Conservation (phyloP, 495 filamentous ascomycete species). For the Neurospora sp. region DNA sequence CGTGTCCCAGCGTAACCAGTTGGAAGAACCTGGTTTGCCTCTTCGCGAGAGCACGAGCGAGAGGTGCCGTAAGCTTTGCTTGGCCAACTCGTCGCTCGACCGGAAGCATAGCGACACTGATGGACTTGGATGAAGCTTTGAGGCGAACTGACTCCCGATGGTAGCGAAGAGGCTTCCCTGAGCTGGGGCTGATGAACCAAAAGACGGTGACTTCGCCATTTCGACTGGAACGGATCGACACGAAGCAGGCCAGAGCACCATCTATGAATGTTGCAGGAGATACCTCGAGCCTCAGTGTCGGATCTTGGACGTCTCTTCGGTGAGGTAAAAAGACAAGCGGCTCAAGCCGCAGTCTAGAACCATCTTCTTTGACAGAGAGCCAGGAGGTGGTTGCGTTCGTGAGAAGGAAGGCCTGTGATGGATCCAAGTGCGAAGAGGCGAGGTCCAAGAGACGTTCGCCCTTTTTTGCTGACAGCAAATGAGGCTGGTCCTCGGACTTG, state of each 20-base stretch:
- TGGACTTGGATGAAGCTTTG: constrained; percentile 3
- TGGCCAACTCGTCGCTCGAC: constrained; percentile 5
- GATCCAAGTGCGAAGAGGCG: constrained; percentile 33
- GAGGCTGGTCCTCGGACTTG: background rate
- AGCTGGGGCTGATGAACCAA: constrained; percentile 18
- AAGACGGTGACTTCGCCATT: constrained; percentile 14
- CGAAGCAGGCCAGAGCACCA: constrained; percentile 15
- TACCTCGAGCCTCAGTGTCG: constrained; percentile 26
- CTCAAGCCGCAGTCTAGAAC: constrained; percentile 9
- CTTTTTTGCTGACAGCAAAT: constrained; percentile 2
- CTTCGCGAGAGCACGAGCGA: constrained; percentile 1
- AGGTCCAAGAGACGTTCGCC: constrained; percentile 43
- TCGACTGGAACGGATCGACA: constrained; percentile 15
- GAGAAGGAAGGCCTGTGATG: constrained; percentile 44
- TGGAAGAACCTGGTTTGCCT: constrained; percentile 20
- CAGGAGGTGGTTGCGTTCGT: constrained; percentile 36
- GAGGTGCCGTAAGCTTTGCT: background rate
- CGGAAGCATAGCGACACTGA: constrained; percentile 14
- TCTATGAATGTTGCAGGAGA: constrained; percentile 13
- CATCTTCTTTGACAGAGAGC: constrained; percentile 11
- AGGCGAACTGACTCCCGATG: constrained; percentile 14
- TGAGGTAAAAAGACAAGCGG: constrained; percentile 35
- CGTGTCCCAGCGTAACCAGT: constrained; percentile 16
- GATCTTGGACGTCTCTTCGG: constrained; percentile 29
- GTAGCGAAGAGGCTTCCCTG: constrained; percentile 9